Percentiles rank a stretch among this genome's conserved stretches.
Evolutionary conservation across 495 filamentous ascomycete genomes (phyloP).

Genomic region (Daldinia concentrica): DNA sequence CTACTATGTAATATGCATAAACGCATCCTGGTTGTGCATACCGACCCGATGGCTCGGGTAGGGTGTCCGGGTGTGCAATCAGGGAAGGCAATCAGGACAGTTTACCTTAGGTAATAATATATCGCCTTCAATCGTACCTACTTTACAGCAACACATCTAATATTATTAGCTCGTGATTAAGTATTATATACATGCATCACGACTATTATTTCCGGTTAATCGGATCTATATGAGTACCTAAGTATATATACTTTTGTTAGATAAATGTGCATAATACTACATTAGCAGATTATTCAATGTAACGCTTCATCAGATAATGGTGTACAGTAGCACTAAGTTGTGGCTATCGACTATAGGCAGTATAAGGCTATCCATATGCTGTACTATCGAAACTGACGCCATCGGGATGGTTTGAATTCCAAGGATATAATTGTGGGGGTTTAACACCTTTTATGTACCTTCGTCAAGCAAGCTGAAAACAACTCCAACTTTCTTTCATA

Average conservation of each 20-base stretch:
- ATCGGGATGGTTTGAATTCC: slow-evolving; percentile 9
- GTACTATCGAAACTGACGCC: slow-evolving; percentile 27
- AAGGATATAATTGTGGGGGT: slow-evolving; percentile 12
- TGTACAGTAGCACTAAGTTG: slow-evolving; percentile 1
- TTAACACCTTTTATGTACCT: not conserved
- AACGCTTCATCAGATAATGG: slow-evolving; percentile 2
- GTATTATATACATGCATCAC: too few species aligned
- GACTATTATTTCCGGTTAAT: not conserved
- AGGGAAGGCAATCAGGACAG: not conserved
- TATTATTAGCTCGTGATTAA: too few species aligned
- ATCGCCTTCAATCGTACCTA: not conserved
- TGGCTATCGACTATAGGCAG: slow-evolving; percentile 5
- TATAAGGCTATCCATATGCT: slow-evolving; percentile 2
- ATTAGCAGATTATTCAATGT: not conserved
- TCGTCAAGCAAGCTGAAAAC: not conserved
- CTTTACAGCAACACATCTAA: not conserved
- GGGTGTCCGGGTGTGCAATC: not conserved
- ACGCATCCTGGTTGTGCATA: not conserved
- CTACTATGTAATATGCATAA: not conserved
- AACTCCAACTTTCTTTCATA: not conserved
- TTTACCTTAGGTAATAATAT: not conserved
- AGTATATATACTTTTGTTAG: not conserved
- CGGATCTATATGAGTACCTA: not conserved
- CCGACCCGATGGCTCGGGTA: slow-evolving; percentile 2
- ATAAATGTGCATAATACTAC: not conserved